Evolutionary conservation across 169 alveolate species (phyloP), one percentile per base, ranked within the genome.

Genomic region (Cryptosporidium andersoni): DNA sequence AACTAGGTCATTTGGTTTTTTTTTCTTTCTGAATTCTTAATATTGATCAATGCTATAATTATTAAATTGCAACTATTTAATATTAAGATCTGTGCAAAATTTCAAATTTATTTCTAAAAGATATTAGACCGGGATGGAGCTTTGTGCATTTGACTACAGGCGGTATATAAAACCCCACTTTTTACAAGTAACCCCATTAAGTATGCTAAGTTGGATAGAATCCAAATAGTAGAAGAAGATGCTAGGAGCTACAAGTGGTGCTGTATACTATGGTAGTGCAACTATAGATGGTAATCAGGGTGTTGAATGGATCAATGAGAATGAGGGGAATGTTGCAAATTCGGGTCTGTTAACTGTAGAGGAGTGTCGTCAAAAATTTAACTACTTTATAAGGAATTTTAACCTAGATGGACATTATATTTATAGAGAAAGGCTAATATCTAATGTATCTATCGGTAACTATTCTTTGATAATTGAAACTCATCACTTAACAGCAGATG

Each of bases 401-500:
- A 88, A 88, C 43, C 80, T 58, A 34, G 64, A 82, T 36, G 82
- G 82, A 52, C 64, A 81, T 5, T 88, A 65, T 55, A 55, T 81
- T 52, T 88, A 88, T 81, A 88, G 91, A 55, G 91, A 88, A 40
- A 88, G 80, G 81, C 53, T 88, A 9, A 53, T 88, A 8, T 81
- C 64, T 39, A 48, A 65, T 12, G 64, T 81, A 16, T 65, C 82
- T 4, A 81, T 63, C 45, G 82, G 89, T n/a, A 81, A 89, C 42
- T 52, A 65, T 37, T 51, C 65, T n/a, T 65, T 89, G 7, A 82
- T 64, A 16, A 65, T 89, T 3, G 91, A 85, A 36, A 52, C 85
- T 40, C 95, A 93, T 52, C 95, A 93, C 52, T 55, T 94, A n/a
- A 88, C 67, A 42, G 66, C 91, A 14, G 92, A 88, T 52, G 95